Percentiles rank a stretch among this genome's conserved stretches.
Evolutionary conservation across 257 asterid genomes (phyloP).

Genomic region (Solanum lycopersicoides): DNA sequence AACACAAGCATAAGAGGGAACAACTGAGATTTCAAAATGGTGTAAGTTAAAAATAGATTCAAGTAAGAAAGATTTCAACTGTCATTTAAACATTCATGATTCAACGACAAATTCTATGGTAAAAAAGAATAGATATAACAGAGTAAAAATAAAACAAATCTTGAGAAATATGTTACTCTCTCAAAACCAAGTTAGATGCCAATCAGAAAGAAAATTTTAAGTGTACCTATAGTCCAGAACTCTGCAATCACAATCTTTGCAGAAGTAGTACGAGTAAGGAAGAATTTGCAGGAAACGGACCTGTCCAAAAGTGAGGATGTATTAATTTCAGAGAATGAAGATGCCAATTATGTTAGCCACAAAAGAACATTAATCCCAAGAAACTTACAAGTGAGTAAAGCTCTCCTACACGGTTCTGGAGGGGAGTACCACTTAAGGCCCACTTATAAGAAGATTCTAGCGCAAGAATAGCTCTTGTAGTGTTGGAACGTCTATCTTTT

Average conservation of each 20-base stretch:
- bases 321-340: not conserved
- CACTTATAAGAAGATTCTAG: no score
- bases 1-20: not conserved
- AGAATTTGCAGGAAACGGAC: conserved; percentile 77
- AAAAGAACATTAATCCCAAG: not conserved
- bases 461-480: no score
- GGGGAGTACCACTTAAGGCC: no score
- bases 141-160: not conserved
- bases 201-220: not conserved
- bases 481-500: conserved; percentile 42
- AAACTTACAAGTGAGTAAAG: conserved; percentile 7
- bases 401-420: no score
- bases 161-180: not conserved
- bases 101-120: not conserved
- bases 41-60: not conserved
- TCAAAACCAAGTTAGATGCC: not conserved
- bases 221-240: conserved; percentile 71
- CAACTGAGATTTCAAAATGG: not conserved
- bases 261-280: conserved; percentile 87
- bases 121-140: not conserved
- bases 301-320: conserved; percentile 31
- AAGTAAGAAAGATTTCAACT: not conserved
- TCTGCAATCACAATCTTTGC: conserved; percentile 94
- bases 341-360: not conserved
- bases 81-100: not conserved